phyloP scores from a whole-genome alignment of 192 early-diverging fungal genomes.

The Backusella mclennaniae region DNA sequence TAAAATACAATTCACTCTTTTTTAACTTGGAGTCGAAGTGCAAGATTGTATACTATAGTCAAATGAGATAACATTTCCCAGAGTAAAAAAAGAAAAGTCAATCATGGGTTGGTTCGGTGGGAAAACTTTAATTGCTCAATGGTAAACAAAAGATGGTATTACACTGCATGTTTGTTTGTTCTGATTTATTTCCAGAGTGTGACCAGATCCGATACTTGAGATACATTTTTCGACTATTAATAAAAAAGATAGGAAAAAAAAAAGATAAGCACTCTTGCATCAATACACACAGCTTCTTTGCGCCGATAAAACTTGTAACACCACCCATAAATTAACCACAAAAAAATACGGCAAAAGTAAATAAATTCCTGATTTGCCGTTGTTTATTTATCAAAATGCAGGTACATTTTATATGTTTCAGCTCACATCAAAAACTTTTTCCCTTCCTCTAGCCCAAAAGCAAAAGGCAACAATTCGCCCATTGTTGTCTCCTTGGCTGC shows the following conservation, averaged over 20 bases:
- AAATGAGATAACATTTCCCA: not conserved
- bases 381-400: not conserved
- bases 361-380: not conserved
- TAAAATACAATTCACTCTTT: not conserved
- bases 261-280: too few relatives aligned
- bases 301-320: not conserved
- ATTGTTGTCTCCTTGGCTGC: slow-evolving; percentile 48
- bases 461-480: slow-evolving; percentile 60
- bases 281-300: too few relatives aligned
- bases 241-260: too few relatives aligned
- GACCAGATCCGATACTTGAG: too few relatives aligned
- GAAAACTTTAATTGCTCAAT: too few relatives aligned
- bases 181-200: too few relatives aligned
- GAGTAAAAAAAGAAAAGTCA: not conserved
- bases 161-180: too few relatives aligned
- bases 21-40: not conserved
- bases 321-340: not conserved
- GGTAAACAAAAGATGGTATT: too few relatives aligned
- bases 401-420: slow-evolving; percentile 2
- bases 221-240: too few relatives aligned
- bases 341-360: not conserved
- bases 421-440: slow-evolving; percentile 7
- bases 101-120: not conserved
- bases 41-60: not conserved
- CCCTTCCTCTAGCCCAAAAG: slow-evolving; percentile 68